Evolutionary conservation across 345 rosid genomes (phyloP).

Genomic region (Brassica cretica): DNA sequence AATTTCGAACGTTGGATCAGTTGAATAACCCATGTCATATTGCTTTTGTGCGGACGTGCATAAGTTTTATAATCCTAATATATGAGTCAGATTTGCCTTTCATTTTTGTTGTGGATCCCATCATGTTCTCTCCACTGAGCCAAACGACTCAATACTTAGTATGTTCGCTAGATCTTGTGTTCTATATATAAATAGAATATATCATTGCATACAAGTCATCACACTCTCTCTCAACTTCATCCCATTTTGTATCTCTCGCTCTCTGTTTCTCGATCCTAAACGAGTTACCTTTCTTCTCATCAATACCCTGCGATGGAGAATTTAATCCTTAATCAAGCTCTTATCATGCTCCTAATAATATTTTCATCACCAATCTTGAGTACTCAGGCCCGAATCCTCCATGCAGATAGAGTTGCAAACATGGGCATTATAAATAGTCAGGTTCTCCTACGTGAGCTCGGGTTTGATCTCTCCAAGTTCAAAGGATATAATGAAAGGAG

Average conservation of each 20-base stretch:
- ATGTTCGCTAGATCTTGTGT: background rate
- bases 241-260: background rate
- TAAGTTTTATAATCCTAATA: constrained; percentile 18
- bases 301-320: constrained; percentile 29
- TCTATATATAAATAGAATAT: constrained; percentile 41
- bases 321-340: constrained; percentile 21
- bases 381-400: constrained; percentile 38
- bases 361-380: constrained; percentile 16
- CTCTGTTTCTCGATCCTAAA: background rate
- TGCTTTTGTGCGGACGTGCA: constrained; percentile 11
- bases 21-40: constrained; percentile 16
- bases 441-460: constrained; percentile 37
- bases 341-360: constrained; percentile 35
- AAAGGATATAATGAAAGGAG: constrained; percentile 28
- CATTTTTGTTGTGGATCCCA: constrained; percentile 32
- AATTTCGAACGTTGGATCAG: constrained; percentile 10
- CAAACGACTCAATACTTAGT: constrained; percentile 20
- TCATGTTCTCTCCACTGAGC: constrained; percentile 35
- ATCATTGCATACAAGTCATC: constrained; percentile 21
- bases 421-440: constrained; percentile 15
- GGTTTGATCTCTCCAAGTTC: constrained; percentile 38
- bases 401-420: background rate
- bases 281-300: background rate
- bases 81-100: constrained; percentile 12
- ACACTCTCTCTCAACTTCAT: constrained; percentile 24